phyloP scores from a whole-genome alignment of 306 rosid species.

The Sindora glabra region DNA sequence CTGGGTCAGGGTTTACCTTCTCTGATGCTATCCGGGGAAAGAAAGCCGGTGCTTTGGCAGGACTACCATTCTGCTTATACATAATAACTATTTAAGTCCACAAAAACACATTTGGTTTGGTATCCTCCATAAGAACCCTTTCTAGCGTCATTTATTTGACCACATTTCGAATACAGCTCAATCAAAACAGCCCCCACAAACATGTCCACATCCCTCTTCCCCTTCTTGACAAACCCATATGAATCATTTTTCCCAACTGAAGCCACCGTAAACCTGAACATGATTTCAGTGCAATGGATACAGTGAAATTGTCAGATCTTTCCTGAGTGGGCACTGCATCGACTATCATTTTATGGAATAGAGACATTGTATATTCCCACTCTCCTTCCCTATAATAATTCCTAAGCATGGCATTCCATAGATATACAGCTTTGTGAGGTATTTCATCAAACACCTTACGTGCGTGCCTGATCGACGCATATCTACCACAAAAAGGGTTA shows the following conservation, averaged over 20 bases:
- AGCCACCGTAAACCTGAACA: conserved; percentile 43
- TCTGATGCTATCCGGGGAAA: conserved; percentile 45
- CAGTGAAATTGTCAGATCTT: conserved; percentile 52
- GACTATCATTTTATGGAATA: conserved; percentile 41
- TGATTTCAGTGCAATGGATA: conserved; percentile 54
- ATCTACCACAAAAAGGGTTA: conserved; percentile 27
- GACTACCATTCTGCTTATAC: conserved; percentile 51
- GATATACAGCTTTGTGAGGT: conserved; percentile 33
- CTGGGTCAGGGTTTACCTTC: conserved; percentile 32
- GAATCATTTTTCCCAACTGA: conserved; percentile 40
- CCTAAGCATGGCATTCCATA: conserved; percentile 65
- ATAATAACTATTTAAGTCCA: conserved; percentile 68
- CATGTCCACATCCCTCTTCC: conserved; percentile 36
- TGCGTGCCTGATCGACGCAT: conserved; percentile 34
- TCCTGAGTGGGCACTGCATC: conserved; percentile 15
- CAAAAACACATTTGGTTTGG: conserved; percentile 53
- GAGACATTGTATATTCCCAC: conserved; percentile 42
- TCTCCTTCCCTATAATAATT: conserved; percentile 35
- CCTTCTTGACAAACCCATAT: conserved; percentile 54
- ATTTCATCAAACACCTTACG: conserved; percentile 58
- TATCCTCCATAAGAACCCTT: conserved; percentile 48
- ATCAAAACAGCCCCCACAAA: conserved; percentile 68
- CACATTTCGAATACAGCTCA: conserved; percentile 60
- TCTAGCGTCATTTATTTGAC: conserved; percentile 45
- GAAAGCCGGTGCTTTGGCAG: conserved; percentile 46